A percentile compares a stretch with the other conserved stretches of the same genome.
Evolutionary conservation across 768 basidiomycete species (phyloP).

Genomic region (Pluteus cervinus): DNA sequence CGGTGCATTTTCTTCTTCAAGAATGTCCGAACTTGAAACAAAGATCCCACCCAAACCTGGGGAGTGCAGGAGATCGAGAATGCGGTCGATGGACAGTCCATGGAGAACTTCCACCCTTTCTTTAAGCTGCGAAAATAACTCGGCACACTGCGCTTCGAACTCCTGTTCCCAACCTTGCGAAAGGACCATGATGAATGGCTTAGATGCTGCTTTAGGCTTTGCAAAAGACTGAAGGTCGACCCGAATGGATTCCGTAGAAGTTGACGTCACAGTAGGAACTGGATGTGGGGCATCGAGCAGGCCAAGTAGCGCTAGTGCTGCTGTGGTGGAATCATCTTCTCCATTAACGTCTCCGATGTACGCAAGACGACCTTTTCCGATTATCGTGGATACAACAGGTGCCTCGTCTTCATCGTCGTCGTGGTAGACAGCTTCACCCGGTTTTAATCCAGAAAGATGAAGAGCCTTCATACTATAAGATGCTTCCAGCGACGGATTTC

Average conservation of each 20-base stretch:
- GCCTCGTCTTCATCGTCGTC: constrained; percentile 15
- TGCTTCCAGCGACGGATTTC: constrained; percentile 17
- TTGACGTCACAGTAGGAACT: too few relatives aligned
- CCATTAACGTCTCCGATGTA: constrained; percentile 30
- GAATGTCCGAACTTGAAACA: constrained; percentile 26
- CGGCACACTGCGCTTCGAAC: constrained; percentile 8
- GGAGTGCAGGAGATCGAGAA: constrained; percentile 20
- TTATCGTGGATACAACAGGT: constrained; percentile 17
- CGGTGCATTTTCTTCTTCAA: constrained; percentile 14
- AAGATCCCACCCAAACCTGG: constrained; percentile 27
- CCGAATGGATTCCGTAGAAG: too few relatives aligned
- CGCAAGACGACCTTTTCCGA: constrained; percentile 24
- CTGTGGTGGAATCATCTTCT: constrained; percentile 17
- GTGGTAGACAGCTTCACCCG: constrained; percentile 20
- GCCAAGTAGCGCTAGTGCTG: constrained; percentile 27
- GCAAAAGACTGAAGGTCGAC: too few relatives aligned
- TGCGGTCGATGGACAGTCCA: constrained; percentile 16
- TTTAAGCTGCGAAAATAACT: constrained; percentile 16
- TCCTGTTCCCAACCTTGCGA: constrained; percentile 12
- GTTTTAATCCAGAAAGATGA: constrained; percentile 15
- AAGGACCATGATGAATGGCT: constrained; percentile 21
- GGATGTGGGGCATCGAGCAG: constrained; percentile 10
- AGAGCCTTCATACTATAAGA: constrained; percentile 22
- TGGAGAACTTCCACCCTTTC: constrained; percentile 13
- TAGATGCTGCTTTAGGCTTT: constrained; percentile 9